Evolutionary conservation across 2,329 filamentous ascomycete species (phyloP).

Genomic region (Pyricularia pennisetigena): DNA sequence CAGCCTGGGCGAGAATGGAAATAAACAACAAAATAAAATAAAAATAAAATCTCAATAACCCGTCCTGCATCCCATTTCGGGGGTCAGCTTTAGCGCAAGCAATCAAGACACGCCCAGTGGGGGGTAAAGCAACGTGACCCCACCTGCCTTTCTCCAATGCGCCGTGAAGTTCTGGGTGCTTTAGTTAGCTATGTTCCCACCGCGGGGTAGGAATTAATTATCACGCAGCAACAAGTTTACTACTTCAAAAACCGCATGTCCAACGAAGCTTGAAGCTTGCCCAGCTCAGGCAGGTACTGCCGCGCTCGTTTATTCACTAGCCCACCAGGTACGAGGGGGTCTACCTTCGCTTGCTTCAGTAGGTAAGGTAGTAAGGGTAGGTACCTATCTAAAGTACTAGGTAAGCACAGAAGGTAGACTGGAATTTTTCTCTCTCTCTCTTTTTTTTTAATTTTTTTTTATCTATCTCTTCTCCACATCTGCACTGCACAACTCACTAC

Average conservation of each 20-base stretch:
- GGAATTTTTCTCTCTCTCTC: neutral
- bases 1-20: slow-evolving; percentile 15
- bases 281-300: neutral
- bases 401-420: neutral
- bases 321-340: neutral
- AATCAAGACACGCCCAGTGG: neutral
- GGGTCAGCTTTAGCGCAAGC: neutral
- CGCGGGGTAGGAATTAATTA: neutral
- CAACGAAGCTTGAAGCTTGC: neutral
- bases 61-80: neutral
- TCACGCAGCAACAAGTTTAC: too few species aligned
- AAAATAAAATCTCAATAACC: neutral
- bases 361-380: too few species aligned
- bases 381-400: too few species aligned
- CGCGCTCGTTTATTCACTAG: neutral
- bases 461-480: neutral
- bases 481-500: neutral
- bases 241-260: neutral
- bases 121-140: neutral
- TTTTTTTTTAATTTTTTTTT: neutral
- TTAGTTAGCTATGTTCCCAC: neutral
- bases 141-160: neutral
- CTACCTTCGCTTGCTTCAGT: too few species aligned
- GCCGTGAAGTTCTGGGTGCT: neutral
- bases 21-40: neutral